Base-by-base conservation (phyloP, 371 early-diverging fungal species). In the Rhizopus microsporus region DNA sequence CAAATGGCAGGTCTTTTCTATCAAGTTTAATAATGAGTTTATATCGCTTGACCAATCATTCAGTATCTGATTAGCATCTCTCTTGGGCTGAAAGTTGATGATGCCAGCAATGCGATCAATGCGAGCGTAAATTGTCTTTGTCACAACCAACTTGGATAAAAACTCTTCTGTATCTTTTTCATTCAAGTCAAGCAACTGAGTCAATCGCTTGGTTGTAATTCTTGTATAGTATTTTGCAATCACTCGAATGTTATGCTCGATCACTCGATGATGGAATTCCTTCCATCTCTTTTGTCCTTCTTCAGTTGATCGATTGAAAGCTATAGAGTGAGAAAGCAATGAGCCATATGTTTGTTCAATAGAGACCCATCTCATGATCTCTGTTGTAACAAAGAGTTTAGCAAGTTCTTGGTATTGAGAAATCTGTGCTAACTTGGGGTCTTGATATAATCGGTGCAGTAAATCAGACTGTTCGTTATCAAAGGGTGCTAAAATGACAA, bases 231-330 rank as follows among this genome's bases (percentile, higher is more conserved):
- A 97, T 69, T 92, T 91, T 43, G 95, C 93, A 63, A 97, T 84
- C 3, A 98, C 96, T 8, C 97, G 93, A 62, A 97, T 90, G 69
- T 98, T 98, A 88, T 97, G 99, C 69, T 98, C 99, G 60, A 94
- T 91, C 6, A 96, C 95, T 23, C 99, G 88, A 59, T 92, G 84
- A 65, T 95, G 95, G 58, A 98, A 82, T 44, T 86, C 91, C 65
- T 87, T 81, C 87, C 88, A 88, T 55, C 93, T 81, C 75, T 87
- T 87, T 55, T 80, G 70, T 45, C 95, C 93, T 6, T 85, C 91
- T 37, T 90, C 93, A 9, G 87, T 89, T 30, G 78, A 67, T 8
- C 74, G 69, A 32, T 81, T 77, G 67, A 97, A 93, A 3, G 91
- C 90, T 9, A 75, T 74, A 7, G 92, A 88, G 56, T 82, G 67